Evolutionary conservation across 192 early-diverging fungal species (phyloP).

Genomic region (Coemansia sp.): DNA sequence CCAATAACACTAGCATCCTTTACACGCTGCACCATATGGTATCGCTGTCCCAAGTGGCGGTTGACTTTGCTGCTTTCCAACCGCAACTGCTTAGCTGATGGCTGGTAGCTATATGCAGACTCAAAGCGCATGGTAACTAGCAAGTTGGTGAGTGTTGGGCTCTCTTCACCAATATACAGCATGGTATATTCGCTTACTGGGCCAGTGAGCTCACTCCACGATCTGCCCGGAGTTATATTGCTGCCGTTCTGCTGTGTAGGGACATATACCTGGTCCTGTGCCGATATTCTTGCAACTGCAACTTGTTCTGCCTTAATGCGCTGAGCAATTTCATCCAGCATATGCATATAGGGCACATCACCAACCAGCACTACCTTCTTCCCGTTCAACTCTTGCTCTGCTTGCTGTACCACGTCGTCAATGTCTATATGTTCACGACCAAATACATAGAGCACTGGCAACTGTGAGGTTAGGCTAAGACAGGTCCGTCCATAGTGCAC

Average conservation of each 20-base stretch:
- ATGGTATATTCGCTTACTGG: constrained; percentile 64
- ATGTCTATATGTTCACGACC: too few species aligned
- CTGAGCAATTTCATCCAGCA: too few species aligned
- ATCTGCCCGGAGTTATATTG: constrained; percentile 28
- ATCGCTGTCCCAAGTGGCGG: constrained; percentile 62
- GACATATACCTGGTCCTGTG: too few species aligned
- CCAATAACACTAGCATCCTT: constrained; percentile 56
- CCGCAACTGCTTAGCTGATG: constrained; percentile 54
- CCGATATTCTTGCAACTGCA: too few species aligned
- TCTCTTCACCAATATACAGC: constrained; percentile 83
- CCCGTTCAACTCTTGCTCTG: too few species aligned
- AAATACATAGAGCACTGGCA: constrained; percentile 57
- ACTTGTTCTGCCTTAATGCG: too few species aligned
- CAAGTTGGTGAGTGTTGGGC: constrained; percentile 81
- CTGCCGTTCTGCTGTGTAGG: too few species aligned
- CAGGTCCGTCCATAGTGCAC: constrained; percentile 96
- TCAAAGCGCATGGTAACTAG: constrained; percentile 66
- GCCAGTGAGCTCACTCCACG: constrained; percentile 57
- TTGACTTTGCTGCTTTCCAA: constrained; percentile 61
- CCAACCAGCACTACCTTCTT: too few species aligned
- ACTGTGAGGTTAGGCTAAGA: constrained; percentile 73
- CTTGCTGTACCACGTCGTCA: neutral
- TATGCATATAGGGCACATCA: too few species aligned
- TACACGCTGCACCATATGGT: constrained; percentile 86
- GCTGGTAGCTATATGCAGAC: constrained; percentile 68